These are phyloP conservation scores for Leccinum pellstonianum DNA, from an alignment of 768 basidiomycete species.

Conservation along the genomic window DNA sequence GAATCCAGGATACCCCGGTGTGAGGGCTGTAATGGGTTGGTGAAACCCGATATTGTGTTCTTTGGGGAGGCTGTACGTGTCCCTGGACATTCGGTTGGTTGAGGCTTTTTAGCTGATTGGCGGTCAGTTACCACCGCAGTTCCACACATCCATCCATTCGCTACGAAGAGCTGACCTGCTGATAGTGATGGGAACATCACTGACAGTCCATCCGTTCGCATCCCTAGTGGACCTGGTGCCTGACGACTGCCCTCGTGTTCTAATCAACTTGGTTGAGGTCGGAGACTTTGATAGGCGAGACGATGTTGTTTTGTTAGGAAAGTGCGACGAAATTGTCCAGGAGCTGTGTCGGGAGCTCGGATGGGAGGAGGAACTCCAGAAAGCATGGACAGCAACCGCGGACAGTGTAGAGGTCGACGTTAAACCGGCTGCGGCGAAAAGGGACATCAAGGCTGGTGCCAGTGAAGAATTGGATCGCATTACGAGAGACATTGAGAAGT, in stretches of 20 bases:
- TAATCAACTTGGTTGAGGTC: slow-evolving; percentile 85
- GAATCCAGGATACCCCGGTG: slow-evolving; percentile 64
- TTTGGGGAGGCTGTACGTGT: slow-evolving; percentile 74
- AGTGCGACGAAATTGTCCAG: slow-evolving; percentile 67
- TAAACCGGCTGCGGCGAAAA: slow-evolving; percentile 3
- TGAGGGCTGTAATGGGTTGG: slow-evolving; percentile 61
- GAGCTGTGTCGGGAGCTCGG: slow-evolving; percentile 66
- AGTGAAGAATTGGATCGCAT: slow-evolving; percentile 29
- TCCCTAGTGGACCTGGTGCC: slow-evolving; percentile 61
- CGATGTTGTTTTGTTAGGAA: slow-evolving; percentile 65
- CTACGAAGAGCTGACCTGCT: slow-evolving; percentile 77
- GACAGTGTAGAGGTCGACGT: slow-evolving; percentile 24
- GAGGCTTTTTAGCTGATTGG: slow-evolving; percentile 1
- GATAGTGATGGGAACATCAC: slow-evolving; percentile 88
- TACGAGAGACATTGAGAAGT: slow-evolving; percentile 23
- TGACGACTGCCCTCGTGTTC: slow-evolving; percentile 67
- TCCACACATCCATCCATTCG: slow-evolving; percentile 54
- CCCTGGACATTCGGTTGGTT: background rate
- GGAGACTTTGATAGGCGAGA: slow-evolving; percentile 60
- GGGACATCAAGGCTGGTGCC: slow-evolving; percentile 6
- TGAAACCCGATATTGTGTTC: slow-evolving; percentile 95
- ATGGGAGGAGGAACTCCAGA: slow-evolving; percentile 65
- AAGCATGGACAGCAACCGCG: slow-evolving; percentile 53
- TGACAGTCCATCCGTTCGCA: slow-evolving; percentile 87
- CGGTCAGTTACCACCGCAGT: slow-evolving; percentile 66